phyloP scores from a whole-genome alignment of 1,284 basidiomycete species.

The Cerioporus squamosus region DNA sequence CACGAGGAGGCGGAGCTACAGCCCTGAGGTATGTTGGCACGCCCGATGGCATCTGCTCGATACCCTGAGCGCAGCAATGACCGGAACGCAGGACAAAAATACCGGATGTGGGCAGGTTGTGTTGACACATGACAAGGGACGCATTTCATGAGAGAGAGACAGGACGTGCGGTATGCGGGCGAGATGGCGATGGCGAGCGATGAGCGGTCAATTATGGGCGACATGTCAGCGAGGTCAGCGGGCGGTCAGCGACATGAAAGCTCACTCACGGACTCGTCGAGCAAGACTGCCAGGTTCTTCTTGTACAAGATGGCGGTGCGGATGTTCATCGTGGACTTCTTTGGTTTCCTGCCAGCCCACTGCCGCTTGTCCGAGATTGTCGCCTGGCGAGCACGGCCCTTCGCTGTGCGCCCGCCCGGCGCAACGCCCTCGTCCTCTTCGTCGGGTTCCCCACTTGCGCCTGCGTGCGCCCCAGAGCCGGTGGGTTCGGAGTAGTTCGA shows the following conservation, averaged over 20 bases:
- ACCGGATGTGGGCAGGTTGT: background rate
- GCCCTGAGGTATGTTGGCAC: conserved; percentile 65
- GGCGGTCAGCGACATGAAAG: background rate
- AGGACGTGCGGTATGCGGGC: background rate
- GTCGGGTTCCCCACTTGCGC: conserved; percentile 10
- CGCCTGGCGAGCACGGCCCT: conserved; percentile 66
- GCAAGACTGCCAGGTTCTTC: conserved; percentile 69
- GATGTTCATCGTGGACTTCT: conserved; percentile 81
- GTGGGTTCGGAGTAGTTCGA: conserved; percentile 77
- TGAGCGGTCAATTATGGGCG: no score
- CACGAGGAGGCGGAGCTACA: conserved; percentile 46
- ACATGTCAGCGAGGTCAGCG: no score
- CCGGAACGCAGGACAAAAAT: background rate
- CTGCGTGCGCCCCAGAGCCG: conserved; percentile 31
- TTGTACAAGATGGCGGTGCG: conserved; percentile 79
- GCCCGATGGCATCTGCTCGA: conserved; percentile 54
- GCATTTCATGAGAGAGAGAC: background rate
- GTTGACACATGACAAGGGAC: background rate
- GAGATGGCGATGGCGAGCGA: background rate
- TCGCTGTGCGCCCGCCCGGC: conserved; percentile 42
- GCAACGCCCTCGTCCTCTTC: conserved; percentile 42
- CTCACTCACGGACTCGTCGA: conserved; percentile 80
- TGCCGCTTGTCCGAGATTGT: conserved; percentile 74
- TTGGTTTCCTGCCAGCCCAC: conserved; percentile 55
- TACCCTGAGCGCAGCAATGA: conserved; percentile 47